Percentiles rank a stretch among this genome's conserved stretches.
Conservation (phyloP, 495 filamentous ascomycete genomes). For the Penicillium goetzii region DNA sequence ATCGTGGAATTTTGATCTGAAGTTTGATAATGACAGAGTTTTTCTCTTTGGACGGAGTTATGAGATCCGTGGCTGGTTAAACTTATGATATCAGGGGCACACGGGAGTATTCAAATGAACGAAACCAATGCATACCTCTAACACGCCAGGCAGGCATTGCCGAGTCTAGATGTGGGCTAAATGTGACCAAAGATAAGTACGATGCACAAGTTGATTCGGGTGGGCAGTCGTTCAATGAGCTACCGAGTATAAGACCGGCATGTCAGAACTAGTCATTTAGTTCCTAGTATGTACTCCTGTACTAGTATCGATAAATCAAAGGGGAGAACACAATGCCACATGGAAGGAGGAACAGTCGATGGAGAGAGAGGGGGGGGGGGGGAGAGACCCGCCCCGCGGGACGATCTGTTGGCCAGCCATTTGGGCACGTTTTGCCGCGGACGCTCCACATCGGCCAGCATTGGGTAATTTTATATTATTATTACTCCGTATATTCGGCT, state of each 20-base stretch:
- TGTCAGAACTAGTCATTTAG: neutral
- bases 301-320: neutral
- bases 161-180: constrained; percentile 1
- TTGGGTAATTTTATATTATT: neutral
- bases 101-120: neutral
- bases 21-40: neutral
- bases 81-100: neutral
- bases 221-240: neutral
- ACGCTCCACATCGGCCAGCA: constrained; percentile 23
- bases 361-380: too few species aligned
- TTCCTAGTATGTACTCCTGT: neutral
- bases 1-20: neutral
- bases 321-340: constrained; percentile 22
- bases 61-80: neutral
- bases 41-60: neutral
- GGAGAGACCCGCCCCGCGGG: constrained; percentile 15
- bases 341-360: constrained; percentile 20
- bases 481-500: constrained; percentile 4
- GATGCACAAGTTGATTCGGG: neutral
- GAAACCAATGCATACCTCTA: neutral
- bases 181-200: neutral
- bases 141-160: neutral
- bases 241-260: neutral
- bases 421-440: constrained; percentile 37
- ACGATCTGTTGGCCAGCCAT: constrained; percentile 40